Evolutionary conservation across 768 basidiomycete species (phyloP).

Genomic region (Russula lepida): DNA sequence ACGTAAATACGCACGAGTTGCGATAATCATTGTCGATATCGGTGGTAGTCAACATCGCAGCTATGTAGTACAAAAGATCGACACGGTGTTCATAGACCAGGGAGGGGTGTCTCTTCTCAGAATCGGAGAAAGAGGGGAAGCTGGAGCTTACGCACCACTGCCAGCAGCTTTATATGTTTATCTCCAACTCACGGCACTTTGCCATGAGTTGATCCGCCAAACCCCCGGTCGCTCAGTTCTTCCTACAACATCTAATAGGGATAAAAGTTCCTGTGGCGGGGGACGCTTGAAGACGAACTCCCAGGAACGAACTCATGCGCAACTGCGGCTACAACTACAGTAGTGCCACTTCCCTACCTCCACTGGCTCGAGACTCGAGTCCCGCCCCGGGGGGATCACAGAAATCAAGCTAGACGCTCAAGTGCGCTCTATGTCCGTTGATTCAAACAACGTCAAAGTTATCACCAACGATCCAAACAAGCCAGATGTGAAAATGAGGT

Average conservation of each 20-base stretch:
- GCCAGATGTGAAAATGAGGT: too few relatives aligned
- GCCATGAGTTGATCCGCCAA: not conserved
- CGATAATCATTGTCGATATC: not conserved
- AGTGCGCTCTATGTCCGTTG: too few relatives aligned
- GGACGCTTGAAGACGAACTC: not conserved
- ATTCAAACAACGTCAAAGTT: too few relatives aligned
- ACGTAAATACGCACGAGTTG: constrained; percentile 1
- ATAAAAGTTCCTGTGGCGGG: not conserved
- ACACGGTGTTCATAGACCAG: not conserved
- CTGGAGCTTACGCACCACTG: not conserved
- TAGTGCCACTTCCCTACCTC: not conserved
- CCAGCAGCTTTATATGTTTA: not conserved
- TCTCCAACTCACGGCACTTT: not conserved
- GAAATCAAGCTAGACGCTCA: too few relatives aligned
- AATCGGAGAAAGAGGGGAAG: not conserved
- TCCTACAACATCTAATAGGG: not conserved
- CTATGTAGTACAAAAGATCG: not conserved
- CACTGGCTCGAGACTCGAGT: too few relatives aligned
- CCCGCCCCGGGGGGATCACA: too few relatives aligned
- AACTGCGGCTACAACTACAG: not conserved
- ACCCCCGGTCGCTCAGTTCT: not conserved
- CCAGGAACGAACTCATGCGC: not conserved
- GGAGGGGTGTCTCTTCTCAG: not conserved
- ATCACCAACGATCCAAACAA: too few relatives aligned
- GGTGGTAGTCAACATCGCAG: not conserved